Evolutionary conservation across 352 stramenopile species (phyloP).

Genomic region (Phytophthora kernoviae): DNA sequence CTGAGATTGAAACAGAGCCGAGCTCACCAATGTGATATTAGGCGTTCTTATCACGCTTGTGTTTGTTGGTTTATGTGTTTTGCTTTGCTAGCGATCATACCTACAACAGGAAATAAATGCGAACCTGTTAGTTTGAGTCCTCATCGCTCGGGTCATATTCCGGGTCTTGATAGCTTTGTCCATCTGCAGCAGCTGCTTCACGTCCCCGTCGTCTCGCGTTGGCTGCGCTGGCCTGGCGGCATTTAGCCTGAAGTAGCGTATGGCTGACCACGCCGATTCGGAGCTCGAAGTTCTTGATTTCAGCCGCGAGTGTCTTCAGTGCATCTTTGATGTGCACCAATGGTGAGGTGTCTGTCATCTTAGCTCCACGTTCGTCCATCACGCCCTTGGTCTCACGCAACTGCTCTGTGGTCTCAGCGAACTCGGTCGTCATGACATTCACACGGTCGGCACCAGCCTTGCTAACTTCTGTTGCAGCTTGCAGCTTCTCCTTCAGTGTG

Average conservation of each 20-base stretch:
- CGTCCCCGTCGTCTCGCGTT: slow-evolving; percentile 39
- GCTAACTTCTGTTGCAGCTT: slow-evolving; percentile 60
- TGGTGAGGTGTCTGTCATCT: slow-evolving; percentile 87
- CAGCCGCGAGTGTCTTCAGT: slow-evolving; percentile 70
- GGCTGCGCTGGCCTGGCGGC: slow-evolving; percentile 52
- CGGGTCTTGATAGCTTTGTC: slow-evolving; percentile 61
- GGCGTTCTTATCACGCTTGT: slow-evolving; percentile 5
- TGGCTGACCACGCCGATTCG: slow-evolving; percentile 82
- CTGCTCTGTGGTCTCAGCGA: slow-evolving; percentile 74
- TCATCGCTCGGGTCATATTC: slow-evolving; percentile 86
- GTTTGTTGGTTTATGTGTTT: slow-evolving; percentile 1
- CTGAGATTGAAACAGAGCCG: not conserved
- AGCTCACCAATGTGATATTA: slow-evolving; percentile 2
- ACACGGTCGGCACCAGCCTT: slow-evolving; percentile 74
- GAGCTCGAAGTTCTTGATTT: slow-evolving; percentile 87
- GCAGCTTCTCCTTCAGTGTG: slow-evolving; percentile 67
- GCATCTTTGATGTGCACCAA: slow-evolving; percentile 87
- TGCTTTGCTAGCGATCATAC: slow-evolving; percentile 7
- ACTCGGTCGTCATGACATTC: slow-evolving; percentile 78
- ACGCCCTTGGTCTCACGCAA: slow-evolving; percentile 74
- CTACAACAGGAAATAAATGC: slow-evolving; percentile 18
- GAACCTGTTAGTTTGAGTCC: slow-evolving; percentile 60
- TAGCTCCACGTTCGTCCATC: slow-evolving; percentile 82
- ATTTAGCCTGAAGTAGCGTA: slow-evolving; percentile 78
- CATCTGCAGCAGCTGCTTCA: slow-evolving; percentile 29